Conservation (phyloP, 257 asterid species). For the Ligustrum vulgare region DNA sequence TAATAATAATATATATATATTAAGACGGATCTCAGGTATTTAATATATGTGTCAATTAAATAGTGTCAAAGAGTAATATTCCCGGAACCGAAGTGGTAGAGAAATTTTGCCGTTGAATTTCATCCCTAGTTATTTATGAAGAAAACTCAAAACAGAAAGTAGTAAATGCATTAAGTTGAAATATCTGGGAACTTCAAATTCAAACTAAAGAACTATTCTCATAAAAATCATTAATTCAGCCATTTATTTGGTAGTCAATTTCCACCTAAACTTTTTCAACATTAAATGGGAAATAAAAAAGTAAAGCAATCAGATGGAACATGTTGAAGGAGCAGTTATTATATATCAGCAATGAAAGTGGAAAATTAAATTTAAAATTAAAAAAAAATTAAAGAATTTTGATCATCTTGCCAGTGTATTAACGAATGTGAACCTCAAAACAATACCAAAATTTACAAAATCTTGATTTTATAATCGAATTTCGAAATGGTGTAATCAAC, state of each 20-base stretch:
- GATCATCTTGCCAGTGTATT: not conserved
- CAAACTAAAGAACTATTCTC: not conserved
- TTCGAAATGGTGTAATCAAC: constrained; percentile 28
- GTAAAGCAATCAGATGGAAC: not conserved
- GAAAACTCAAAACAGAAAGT: too few species aligned
- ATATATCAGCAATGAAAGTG: not conserved
- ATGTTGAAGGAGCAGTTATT: not conserved
- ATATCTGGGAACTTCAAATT: too few species aligned
- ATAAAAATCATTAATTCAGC: not conserved
- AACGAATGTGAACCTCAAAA: constrained; percentile 14
- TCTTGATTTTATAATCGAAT: constrained; percentile 17
- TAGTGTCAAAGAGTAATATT: too few species aligned
- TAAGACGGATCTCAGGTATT: too few species aligned
- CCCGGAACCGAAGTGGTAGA: too few species aligned
- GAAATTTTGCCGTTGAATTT: not conserved
- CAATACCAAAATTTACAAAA: constrained; percentile 27
- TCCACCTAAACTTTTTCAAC: not conserved
- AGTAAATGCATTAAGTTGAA: too few species aligned
- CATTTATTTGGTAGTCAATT: not conserved
- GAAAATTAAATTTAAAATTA: not conserved
- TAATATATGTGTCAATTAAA: too few species aligned
- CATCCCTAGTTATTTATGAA: not conserved
- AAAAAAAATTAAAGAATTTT: not conserved
- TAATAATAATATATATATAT: too few species aligned
- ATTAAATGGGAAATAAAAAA: not conserved